phyloP scores from a whole-genome alignment of 495 filamentous ascomycete species.

The Chaetomium cochliodes region DNA sequence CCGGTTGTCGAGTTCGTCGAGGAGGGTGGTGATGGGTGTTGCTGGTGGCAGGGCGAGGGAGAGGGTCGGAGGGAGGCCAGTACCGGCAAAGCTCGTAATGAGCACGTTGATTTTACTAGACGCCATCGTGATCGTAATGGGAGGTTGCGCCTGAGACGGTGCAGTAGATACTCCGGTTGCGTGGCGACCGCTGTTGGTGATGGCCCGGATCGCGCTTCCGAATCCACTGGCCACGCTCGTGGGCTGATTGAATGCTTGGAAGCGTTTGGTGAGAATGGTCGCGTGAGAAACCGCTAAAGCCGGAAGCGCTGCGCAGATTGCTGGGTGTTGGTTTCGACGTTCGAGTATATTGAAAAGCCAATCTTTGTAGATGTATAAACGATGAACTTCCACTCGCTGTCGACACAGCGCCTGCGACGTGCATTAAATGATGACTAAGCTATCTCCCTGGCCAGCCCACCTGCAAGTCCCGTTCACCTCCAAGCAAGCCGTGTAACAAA shows the following conservation, averaged over 20 bases:
- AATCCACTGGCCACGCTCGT: background rate
- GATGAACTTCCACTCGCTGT: background rate
- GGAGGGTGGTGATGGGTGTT: constrained; percentile 66
- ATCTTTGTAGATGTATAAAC: too few relatives aligned
- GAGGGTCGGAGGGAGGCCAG: constrained; percentile 75
- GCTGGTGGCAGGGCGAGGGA: constrained; percentile 65
- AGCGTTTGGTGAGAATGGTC: background rate
- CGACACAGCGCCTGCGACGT: background rate
- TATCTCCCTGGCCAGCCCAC: too few relatives aligned
- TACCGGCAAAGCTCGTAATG: constrained; percentile 76
- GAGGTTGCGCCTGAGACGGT: constrained; percentile 1
- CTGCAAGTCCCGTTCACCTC: too few relatives aligned
- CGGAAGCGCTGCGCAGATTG: background rate
- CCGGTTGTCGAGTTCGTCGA: constrained; percentile 57
- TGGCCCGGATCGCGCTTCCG: background rate
- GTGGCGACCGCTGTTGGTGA: constrained; percentile 1
- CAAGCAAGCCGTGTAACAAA: too few relatives aligned
- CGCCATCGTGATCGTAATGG: constrained; percentile 36
- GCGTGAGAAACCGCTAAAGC: background rate
- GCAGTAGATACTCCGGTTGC: background rate
- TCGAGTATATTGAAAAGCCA: background rate
- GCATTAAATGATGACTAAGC: background rate
- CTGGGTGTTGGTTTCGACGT: background rate
- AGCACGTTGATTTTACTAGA: constrained; percentile 70
- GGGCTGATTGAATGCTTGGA: background rate